Percentiles rank a stretch among this genome's conserved stretches.
Conservation (phyloP, 2,329 filamentous ascomycete genomes). For the Clarireedia hainanense region DNA sequence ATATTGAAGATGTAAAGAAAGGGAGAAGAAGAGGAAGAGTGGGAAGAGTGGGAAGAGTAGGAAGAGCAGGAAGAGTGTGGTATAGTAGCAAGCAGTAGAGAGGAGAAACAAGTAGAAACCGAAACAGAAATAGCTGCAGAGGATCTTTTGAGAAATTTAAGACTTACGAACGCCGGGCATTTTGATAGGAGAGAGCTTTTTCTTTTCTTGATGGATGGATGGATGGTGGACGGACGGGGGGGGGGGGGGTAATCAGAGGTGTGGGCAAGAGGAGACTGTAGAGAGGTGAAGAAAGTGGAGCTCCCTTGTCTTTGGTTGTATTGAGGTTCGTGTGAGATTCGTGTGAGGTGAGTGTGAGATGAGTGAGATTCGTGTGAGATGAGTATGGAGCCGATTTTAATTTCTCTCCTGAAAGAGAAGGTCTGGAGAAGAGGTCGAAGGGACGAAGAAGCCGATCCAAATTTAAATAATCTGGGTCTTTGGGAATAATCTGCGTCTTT, state of each 20-base stretch:
- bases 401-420: neutral
- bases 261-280: too few species aligned
- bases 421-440: neutral
- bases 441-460: neutral
- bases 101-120: neutral
- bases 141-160: too few species aligned
- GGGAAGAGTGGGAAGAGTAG: neutral
- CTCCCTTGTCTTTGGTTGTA: too few species aligned
- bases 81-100: neutral
- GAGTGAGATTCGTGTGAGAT: neutral
- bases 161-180: slow-evolving; percentile 28
- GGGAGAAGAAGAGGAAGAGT: neutral
- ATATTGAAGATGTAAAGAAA: neutral
- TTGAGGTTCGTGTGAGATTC: too few species aligned
- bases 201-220: too few species aligned
- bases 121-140: neutral
- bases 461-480: neutral
- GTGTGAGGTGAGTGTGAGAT: neutral
- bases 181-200: slow-evolving; percentile 8
- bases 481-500: too few species aligned
- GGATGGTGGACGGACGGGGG: too few species aligned
- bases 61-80: neutral
- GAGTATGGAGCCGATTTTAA: neutral
- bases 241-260: too few species aligned
- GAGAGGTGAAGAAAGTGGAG: too few species aligned